phyloP scores from a whole-genome alignment of 192 early-diverging fungal genomes.

The Rhizophagus prolifer region DNA sequence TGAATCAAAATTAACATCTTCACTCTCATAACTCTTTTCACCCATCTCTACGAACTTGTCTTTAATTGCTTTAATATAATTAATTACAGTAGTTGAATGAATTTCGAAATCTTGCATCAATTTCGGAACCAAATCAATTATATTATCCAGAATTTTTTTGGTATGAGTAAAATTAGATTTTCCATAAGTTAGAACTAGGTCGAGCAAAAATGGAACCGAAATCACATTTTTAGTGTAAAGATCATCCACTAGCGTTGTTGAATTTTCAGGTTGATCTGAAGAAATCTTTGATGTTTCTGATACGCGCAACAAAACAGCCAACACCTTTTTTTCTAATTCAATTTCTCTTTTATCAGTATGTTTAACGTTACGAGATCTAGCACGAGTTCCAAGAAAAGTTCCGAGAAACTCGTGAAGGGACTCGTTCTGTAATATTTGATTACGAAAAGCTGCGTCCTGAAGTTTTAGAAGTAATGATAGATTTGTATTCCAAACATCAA shows the following conservation, averaged over 20 bases:
- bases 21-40: not conserved
- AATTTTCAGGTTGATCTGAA: not conserved
- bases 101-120: constrained; percentile 48
- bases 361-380: constrained; percentile 34
- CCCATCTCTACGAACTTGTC: constrained; percentile 35
- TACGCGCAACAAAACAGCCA: not conserved
- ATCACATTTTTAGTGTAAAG: constrained; percentile 33
- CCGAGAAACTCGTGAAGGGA: constrained; percentile 35
- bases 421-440: constrained; percentile 29
- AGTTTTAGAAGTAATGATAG: constrained; percentile 34
- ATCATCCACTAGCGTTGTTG: constrained; percentile 28
- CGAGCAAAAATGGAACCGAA: constrained; percentile 48
- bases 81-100: constrained; percentile 43
- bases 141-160: constrained; percentile 36
- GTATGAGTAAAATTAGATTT: constrained; percentile 42
- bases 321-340: constrained; percentile 22
- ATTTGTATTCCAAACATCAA: constrained; percentile 40
- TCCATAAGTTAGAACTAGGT: constrained; percentile 48
- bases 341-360: constrained; percentile 1
- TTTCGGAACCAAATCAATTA: constrained; percentile 47
- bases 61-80: constrained; percentile 49
- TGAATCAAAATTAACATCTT: not conserved
- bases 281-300: constrained; percentile 15
- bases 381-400: constrained; percentile 39
- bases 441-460: constrained; percentile 33